A percentile compares a stretch with the other conserved stretches of the same genome.
phyloP scores from a whole-genome alignment of 176 grass and related monocot genomes.

The Aegilops sharonensis region DNA sequence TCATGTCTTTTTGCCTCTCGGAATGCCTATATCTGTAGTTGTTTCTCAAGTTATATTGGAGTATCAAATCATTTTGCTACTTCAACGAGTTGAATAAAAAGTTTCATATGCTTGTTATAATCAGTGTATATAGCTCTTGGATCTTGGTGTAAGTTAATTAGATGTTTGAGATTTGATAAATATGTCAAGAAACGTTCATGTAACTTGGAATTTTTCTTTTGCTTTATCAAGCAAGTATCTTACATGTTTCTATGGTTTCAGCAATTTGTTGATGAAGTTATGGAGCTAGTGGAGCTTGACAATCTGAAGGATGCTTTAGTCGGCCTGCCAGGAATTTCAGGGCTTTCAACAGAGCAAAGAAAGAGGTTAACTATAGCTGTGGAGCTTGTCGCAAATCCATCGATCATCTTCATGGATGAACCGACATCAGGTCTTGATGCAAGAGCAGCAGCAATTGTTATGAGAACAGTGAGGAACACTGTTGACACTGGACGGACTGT shows the following conservation, averaged over 20 bases:
- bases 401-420: slow-evolving; percentile 99
- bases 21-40: neutral
- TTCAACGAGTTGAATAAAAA: neutral
- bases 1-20: neutral
- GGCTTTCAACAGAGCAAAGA: slow-evolving; percentile 92
- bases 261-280: slow-evolving; percentile 99
- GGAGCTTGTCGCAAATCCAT: slow-evolving; percentile 95
- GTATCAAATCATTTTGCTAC: slow-evolving; percentile 12
- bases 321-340: slow-evolving; percentile 88
- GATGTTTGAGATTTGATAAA: slow-evolving; percentile 7
- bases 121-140: neutral
- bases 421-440: slow-evolving; percentile 99
- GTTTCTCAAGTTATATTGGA: slow-evolving; percentile 16
- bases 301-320: slow-evolving; percentile 85
- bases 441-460: slow-evolving; percentile 98
- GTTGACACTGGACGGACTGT: slow-evolving; percentile 96
- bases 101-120: slow-evolving; percentile 2
- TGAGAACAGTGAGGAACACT: slow-evolving; percentile 99
- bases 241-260: slow-evolving; percentile 35
- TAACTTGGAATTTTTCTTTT: neutral
- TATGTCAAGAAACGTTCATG: neutral
- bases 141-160: neutral
- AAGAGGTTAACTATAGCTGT: slow-evolving; percentile 97
- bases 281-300: slow-evolving; percentile 86
- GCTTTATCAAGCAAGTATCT: neutral